Evolutionary conservation across 2,329 filamentous ascomycete genomes (phyloP), one percentile per base, ranked within the genome.

Genomic region (Leptodontidium sp.): DNA sequence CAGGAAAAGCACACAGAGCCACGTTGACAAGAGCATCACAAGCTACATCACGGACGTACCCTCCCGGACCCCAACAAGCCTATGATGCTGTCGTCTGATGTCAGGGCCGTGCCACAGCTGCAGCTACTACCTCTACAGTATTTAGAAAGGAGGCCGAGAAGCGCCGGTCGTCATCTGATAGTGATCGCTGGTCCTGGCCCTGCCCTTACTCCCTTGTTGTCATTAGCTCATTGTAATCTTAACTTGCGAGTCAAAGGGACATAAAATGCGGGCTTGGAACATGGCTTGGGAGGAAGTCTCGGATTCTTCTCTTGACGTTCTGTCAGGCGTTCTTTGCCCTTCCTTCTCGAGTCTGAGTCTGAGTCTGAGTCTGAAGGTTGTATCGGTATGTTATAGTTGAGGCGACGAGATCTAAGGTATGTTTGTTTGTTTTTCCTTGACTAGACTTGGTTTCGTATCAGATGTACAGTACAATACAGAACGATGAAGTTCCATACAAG

Each of bases 21-120:
- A 66, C 45, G 47, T 61, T 66, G 45, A 61, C 24, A 38, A 52
- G 2, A n/a, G 3, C 53, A 53, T 68, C 66, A 68, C 66, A 64
- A 57, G 66, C 52, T 61, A 45, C 43, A 24, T 49, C 40, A 59
- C 7, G 15, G 8, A 40, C 24, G 47, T 67, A 24, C 14, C 50
- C 50, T 21, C 21, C n/a, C 0, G 7, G 38, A 26, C n/a, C 11
- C 32, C 14, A 58, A n/a, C 21, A 21, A 15, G 14, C 40, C 49
- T 53, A 64, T 65, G 55, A 68, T 68, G 4, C 26, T 26, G 61
- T 68, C 66, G 66, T 65, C 66, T 68, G 66, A 68, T 68, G 53
- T 47, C 38, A 35, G 38, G 61, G 35, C 53, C 29, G n/a, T 21
- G 45, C 47, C 6, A 57, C 45, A 50, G 21, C 5, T 21, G 17